These are phyloP conservation scores for Dactylellina haptotyla DNA, from an alignment of 2,329 filamentous ascomycete genomes.

Conservation along the genomic window DNA sequence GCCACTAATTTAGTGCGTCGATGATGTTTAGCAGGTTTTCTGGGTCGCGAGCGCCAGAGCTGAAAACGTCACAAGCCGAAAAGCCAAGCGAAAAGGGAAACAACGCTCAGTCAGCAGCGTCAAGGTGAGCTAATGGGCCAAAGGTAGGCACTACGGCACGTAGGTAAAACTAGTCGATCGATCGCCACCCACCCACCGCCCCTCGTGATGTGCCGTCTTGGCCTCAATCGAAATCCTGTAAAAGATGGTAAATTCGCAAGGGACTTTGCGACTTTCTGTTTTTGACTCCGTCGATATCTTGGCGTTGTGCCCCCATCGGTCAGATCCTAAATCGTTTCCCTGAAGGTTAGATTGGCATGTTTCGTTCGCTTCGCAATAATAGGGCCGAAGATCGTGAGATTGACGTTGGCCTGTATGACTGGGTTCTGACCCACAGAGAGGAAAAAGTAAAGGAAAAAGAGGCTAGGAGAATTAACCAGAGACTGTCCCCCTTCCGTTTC, in stretches of 20 bases:
- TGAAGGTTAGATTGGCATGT: neutral
- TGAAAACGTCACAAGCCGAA: slow-evolving; percentile 31
- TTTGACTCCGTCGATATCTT: neutral
- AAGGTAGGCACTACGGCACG: neutral
- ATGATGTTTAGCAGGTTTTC: slow-evolving; percentile 5
- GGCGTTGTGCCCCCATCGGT: neutral
- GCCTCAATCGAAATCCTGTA: slow-evolving; percentile 24
- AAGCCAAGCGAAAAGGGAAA: neutral
- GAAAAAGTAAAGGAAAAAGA: neutral
- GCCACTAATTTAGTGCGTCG: slow-evolving; percentile 8
- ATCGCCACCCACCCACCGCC: slow-evolving; percentile 36
- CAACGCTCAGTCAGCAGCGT: neutral
- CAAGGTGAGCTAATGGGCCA: too few relatives aligned
- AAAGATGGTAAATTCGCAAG: slow-evolving; percentile 5
- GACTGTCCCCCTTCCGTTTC: neutral
- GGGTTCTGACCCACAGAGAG: neutral
- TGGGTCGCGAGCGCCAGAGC: neutral
- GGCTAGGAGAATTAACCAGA: neutral
- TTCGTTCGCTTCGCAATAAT: neutral
- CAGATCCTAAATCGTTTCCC: slow-evolving; percentile 13
- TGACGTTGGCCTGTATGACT: neutral
- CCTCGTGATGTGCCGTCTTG: slow-evolving; percentile 48
- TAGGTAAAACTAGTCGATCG: slow-evolving; percentile 22
- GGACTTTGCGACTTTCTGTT: too few relatives aligned
- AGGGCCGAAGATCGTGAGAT: slow-evolving; percentile 29